These are phyloP conservation scores for Nitzschia putrida DNA, from an alignment of 108 stramenopile species.

Conservation along the genomic window DNA sequence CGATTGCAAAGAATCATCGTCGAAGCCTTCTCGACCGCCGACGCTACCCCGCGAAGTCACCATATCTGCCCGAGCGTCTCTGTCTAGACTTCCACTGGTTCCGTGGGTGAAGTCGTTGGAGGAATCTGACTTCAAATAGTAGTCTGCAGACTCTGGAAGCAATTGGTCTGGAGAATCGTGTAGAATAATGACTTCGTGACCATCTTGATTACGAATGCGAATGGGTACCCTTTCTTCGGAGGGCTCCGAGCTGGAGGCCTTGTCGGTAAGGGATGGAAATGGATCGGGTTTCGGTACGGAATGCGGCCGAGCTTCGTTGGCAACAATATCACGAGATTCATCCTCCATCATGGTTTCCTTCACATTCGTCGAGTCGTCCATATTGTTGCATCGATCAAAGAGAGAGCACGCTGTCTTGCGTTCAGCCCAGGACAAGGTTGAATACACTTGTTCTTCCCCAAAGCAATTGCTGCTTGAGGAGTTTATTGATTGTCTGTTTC, in stretches of 20 bases:
- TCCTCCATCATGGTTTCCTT: not conserved
- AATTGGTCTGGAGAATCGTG: not conserved
- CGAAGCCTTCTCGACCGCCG: constrained; percentile 12
- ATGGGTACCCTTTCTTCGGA: not conserved
- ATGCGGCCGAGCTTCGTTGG: not conserved
- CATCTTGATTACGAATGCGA: not conserved
- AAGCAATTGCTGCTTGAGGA: too few relatives aligned
- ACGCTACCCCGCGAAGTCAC: constrained; percentile 12
- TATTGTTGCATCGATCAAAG: not conserved
- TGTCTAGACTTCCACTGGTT: constrained; percentile 13
- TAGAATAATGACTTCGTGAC: constrained; percentile 8
- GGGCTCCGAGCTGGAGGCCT: constrained; percentile 8
- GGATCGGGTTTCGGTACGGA: not conserved
- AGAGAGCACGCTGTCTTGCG: not conserved
- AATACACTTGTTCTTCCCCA: constrained; percentile 15
- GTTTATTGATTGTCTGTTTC: not conserved
- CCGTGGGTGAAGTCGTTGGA: constrained; percentile 11
- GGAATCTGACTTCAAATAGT: constrained; percentile 10
- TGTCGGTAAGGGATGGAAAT: constrained; percentile 12
- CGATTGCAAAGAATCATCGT: constrained; percentile 2
- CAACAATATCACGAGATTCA: not conserved
- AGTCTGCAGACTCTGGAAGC: constrained; percentile 4
- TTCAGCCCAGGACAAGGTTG: constrained; percentile 19
- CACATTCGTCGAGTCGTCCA: not conserved
- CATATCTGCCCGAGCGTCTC: constrained; percentile 17